A percentile compares a stretch with the other conserved stretches of the same genome.
phyloP scores from a whole-genome alignment of 2,329 filamentous ascomycete genomes.

The Verticillium klebahnii region DNA sequence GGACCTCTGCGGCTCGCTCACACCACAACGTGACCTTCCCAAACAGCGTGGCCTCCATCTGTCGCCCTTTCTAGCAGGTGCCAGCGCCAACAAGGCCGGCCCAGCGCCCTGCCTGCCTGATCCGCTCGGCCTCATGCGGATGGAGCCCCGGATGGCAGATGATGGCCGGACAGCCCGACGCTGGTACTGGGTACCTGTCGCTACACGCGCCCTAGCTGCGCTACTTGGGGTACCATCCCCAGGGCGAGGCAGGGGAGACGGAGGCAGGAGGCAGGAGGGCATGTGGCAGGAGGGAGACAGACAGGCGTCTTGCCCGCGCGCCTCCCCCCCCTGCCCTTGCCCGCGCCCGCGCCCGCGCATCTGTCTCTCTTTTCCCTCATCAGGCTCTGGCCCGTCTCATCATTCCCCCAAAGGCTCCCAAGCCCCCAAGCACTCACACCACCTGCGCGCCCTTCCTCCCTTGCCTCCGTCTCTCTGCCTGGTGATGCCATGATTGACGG shows the following conservation, averaged over 20 bases:
- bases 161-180: background rate
- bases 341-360: background rate
- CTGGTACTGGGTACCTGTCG: background rate
- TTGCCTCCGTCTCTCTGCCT: background rate
- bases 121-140: background rate
- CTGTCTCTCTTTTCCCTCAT: background rate
- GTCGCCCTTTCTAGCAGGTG: background rate
- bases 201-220: background rate
- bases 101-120: background rate
- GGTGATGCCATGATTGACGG: background rate
- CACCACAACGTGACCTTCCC: background rate
- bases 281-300: background rate
- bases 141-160: background rate
- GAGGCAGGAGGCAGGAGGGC: background rate
- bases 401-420: background rate
- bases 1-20: background rate
- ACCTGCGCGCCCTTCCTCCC: background rate
- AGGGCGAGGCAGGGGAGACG: background rate
- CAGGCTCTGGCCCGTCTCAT: background rate
- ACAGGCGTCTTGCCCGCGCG: background rate
- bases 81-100: background rate
- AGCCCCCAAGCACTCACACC: background rate
- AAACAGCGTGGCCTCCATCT: background rate
- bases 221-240: background rate
- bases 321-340: background rate